Evolutionary conservation across 2,329 filamentous ascomycete genomes (phyloP).

Genomic region (Cladosporium velox): DNA sequence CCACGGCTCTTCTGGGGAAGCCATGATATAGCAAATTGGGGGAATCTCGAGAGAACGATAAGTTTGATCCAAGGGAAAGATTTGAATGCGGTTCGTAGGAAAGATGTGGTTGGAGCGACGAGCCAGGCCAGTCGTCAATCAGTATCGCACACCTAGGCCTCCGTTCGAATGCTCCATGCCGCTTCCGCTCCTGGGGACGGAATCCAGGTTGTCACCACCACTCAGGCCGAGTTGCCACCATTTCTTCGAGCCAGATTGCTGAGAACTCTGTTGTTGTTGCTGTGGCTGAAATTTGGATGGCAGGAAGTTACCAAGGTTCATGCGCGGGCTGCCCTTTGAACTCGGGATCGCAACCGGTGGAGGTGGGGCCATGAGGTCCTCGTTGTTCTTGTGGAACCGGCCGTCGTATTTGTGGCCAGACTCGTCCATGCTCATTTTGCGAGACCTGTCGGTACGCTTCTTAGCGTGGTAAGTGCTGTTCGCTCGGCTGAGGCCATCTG

Average conservation of each 20-base stretch:
- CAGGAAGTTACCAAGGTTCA: constrained; percentile 13
- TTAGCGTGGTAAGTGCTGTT: constrained; percentile 15
- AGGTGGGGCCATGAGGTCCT: background rate
- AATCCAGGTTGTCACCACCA: constrained; percentile 13
- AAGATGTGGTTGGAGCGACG: background rate
- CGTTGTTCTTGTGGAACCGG: constrained; percentile 11
- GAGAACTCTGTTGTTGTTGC: background rate
- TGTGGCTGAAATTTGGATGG: constrained; percentile 5
- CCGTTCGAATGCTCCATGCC: constrained; percentile 5
- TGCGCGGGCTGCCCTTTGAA: constrained; percentile 14
- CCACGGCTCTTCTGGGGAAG: background rate
- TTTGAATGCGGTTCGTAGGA: background rate
- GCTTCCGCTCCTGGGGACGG: background rate
- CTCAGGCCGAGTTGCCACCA: constrained; percentile 17
- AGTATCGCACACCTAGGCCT: constrained; percentile 10
- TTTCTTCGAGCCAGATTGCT: constrained; percentile 14
- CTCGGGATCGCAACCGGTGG: constrained; percentile 1
- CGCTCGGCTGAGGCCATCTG: constrained; percentile 4
- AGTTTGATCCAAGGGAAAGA: background rate
- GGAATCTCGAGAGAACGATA: constrained; percentile 12
- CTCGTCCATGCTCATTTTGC: constrained; percentile 20
- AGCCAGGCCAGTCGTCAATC: background rate
- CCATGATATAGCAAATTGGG: constrained; percentile 1
- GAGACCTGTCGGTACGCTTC: background rate
- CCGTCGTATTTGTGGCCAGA: constrained; percentile 11